Evolutionary conservation across 306 rosid genomes (phyloP).

Genomic region (Prunus davidiana): DNA sequence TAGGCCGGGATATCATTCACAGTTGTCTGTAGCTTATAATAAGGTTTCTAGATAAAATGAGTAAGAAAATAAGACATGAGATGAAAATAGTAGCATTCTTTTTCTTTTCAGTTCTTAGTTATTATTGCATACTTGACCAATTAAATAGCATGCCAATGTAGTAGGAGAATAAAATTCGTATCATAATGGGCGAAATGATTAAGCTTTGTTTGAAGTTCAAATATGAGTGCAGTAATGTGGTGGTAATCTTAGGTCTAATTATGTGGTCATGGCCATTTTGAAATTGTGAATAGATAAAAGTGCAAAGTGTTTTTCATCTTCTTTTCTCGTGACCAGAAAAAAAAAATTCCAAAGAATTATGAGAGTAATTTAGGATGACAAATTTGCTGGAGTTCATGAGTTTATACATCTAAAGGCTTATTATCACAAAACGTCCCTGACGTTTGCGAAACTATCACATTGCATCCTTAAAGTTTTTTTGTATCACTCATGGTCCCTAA

Average conservation of each 20-base stretch:
- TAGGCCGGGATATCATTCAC: fast-evolving
- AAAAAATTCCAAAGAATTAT: not conserved
- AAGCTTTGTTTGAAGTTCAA: conserved; percentile 10
- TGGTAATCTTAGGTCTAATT: conserved; percentile 9
- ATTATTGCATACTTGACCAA: not conserved
- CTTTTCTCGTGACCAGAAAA: not conserved
- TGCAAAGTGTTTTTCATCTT: not conserved
- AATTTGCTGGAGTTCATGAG: not conserved
- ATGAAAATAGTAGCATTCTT: too few species aligned
- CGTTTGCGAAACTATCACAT: too few species aligned
- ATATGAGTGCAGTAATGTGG: not conserved
- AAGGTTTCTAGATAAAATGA: fast-evolving
- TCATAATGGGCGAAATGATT: conserved; percentile 14
- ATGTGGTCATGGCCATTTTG: not conserved
- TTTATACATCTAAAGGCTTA: not conserved
- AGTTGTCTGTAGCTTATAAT: too few species aligned
- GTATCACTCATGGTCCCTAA: too few species aligned
- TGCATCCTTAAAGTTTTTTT: too few species aligned
- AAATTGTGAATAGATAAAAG: too few species aligned
- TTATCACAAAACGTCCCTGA: too few species aligned
- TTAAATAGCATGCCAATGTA: not conserved
- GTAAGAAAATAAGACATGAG: too few species aligned
- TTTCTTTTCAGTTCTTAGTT: not conserved
- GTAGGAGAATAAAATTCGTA: not conserved
- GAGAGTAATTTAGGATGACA: not conserved